phyloP scores from a whole-genome alignment of 2,329 filamentous ascomycete genomes.

The Macrophomina phaseolina region DNA sequence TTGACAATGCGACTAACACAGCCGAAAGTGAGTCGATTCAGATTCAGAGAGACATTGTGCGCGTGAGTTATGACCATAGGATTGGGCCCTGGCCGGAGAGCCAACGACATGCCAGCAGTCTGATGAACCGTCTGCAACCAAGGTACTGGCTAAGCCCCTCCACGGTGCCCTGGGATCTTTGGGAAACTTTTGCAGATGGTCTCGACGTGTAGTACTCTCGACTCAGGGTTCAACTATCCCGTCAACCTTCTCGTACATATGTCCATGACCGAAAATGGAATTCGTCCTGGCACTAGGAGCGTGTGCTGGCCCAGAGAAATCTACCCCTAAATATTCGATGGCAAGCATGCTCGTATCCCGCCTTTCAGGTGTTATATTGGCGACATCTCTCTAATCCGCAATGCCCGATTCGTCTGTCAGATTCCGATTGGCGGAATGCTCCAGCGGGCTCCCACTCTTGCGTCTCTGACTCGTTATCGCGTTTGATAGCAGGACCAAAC shows the following conservation, averaged over 20 bases:
- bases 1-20: background rate
- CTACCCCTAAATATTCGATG: too few relatives aligned
- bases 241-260: too few relatives aligned
- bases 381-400: too few relatives aligned
- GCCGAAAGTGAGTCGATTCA: background rate
- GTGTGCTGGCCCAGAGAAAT: too few relatives aligned
- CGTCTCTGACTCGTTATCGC: background rate
- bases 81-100: background rate
- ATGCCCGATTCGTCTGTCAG: too few relatives aligned
- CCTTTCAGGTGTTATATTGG: too few relatives aligned
- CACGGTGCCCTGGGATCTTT: background rate
- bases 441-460: background rate
- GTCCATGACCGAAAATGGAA: too few relatives aligned
- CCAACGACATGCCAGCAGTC: background rate
- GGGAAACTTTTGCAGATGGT: background rate
- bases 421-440: too few relatives aligned
- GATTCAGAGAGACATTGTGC: background rate
- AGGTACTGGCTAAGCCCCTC: background rate
- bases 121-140: background rate
- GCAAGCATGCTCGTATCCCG: too few relatives aligned
- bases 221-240: too few relatives aligned
- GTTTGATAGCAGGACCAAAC: background rate
- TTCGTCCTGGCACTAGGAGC: too few relatives aligned
- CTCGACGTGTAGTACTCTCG: too few relatives aligned
- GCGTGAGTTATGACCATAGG: background rate